These are phyloP conservation scores for Biscogniauxia marginata DNA, from an alignment of 2,329 filamentous ascomycete species.

Conservation along the genomic window DNA sequence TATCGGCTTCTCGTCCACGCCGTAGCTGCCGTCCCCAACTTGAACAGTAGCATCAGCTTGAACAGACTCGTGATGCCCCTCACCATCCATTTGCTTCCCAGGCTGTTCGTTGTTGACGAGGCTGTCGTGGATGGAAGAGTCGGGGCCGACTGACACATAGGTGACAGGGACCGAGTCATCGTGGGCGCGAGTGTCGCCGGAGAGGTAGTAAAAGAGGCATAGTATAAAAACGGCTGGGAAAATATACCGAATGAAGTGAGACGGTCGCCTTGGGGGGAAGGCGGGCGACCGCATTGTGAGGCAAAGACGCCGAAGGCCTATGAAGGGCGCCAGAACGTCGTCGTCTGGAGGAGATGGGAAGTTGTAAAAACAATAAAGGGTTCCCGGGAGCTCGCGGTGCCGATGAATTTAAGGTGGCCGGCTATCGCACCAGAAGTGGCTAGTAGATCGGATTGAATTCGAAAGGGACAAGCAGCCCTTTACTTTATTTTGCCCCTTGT, in stretches of 20 bases:
- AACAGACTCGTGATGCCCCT: background rate
- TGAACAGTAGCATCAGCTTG: background rate
- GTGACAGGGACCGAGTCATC: slow-evolving; percentile 13
- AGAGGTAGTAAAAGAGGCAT: slow-evolving; percentile 35
- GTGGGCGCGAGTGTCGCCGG: slow-evolving; percentile 13
- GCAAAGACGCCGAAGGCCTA: slow-evolving; percentile 20
- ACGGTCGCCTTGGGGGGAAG: slow-evolving; percentile 43
- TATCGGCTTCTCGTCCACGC: background rate
- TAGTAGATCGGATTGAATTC: background rate
- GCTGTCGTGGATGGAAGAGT: slow-evolving; percentile 9
- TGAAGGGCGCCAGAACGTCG: slow-evolving; percentile 22
- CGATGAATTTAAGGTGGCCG: background rate
- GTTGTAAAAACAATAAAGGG: background rate
- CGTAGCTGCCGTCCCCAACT: background rate
- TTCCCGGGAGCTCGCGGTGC: background rate
- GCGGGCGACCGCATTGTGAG: slow-evolving; percentile 38
- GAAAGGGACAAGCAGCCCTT: background rate
- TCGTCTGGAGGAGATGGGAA: slow-evolving; percentile 1
- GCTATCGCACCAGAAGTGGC: background rate
- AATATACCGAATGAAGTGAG: slow-evolving; percentile 42
- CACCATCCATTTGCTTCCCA: slow-evolving; percentile 7
- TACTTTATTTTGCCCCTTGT: background rate
- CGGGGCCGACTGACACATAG: slow-evolving; percentile 15
- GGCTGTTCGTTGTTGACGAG: slow-evolving; percentile 16
- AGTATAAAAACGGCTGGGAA: slow-evolving; percentile 38